These are phyloP conservation scores for Arachis stenosperma DNA, from an alignment of 306 rosid genomes.

Conservation along the genomic window DNA sequence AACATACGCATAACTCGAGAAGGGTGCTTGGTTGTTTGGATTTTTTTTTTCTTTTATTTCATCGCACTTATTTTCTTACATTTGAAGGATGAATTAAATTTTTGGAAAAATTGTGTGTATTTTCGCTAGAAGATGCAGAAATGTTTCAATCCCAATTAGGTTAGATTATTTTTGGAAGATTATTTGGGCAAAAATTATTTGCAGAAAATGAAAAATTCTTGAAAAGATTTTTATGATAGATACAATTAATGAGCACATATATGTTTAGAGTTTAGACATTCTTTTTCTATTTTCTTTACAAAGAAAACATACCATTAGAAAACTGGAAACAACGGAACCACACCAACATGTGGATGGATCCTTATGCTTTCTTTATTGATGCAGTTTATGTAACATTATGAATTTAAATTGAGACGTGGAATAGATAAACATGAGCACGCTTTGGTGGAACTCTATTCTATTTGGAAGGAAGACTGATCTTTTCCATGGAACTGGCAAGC, in stretches of 20 bases:
- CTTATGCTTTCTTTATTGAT: conserved; percentile 29
- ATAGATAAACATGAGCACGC: conserved; percentile 46
- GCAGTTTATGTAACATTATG: background rate
- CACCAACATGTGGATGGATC: conserved; percentile 13
- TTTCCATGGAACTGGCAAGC: conserved; percentile 38
- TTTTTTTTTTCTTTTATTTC: too few species aligned
- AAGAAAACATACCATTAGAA: conserved; percentile 3
- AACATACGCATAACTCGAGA: too few species aligned
- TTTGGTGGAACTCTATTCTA: conserved; percentile 39
- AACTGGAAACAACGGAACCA: conserved; percentile 15
- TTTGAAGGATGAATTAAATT: too few species aligned
- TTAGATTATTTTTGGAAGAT: too few species aligned
- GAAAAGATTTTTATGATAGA: background rate
- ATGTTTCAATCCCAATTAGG: too few species aligned
- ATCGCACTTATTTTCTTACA: too few species aligned
- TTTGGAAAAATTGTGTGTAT: too few species aligned
- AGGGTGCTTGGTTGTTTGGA: too few species aligned
- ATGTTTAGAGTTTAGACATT: background rate
- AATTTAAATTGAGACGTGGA: conserved; percentile 1
- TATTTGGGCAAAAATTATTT: too few species aligned
- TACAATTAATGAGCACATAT: conserved; percentile 2
- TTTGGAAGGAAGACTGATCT: conserved; percentile 33
- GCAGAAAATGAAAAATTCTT: background rate
- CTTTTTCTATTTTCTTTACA: conserved; percentile 1
- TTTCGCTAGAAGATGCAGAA: too few species aligned